phyloP scores from a whole-genome alignment of 345 rosid genomes.

The Noccaea caerulescens region DNA sequence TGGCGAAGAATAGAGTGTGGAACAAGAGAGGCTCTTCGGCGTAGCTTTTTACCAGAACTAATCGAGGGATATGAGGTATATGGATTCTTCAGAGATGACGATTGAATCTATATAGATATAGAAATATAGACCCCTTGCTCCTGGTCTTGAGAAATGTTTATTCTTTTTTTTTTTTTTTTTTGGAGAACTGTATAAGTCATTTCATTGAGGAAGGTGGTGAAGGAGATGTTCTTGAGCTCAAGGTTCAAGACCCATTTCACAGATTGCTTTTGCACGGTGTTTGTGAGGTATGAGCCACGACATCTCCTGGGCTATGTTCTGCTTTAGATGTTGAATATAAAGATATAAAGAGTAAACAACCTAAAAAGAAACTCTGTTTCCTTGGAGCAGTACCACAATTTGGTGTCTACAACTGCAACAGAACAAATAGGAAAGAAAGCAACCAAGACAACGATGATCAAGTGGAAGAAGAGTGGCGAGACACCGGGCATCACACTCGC shows the following conservation, averaged over 20 bases:
- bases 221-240: conserved; percentile 63
- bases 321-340: conserved; percentile 5
- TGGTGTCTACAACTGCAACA: conserved; percentile 70
- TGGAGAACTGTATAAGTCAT: conserved; percentile 66
- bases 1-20: conserved; percentile 82
- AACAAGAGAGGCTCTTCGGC: conserved; percentile 90
- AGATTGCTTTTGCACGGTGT: conserved; percentile 92
- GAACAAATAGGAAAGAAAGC: conserved; percentile 50
- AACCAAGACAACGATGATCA: conserved; percentile 68
- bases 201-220: conserved; percentile 59
- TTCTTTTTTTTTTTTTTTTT: neutral
- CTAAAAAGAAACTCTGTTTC: conserved; percentile 7
- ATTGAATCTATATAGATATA: neutral
- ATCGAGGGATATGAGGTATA: conserved; percentile 81
- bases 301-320: neutral
- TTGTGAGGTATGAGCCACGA: conserved; percentile 65
- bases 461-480: conserved; percentile 60
- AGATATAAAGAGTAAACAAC: conserved; percentile 12
- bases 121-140: neutral
- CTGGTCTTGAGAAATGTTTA: neutral
- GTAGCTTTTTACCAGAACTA: conserved; percentile 82
- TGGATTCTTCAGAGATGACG: conserved; percentile 2
- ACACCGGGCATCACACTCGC: conserved; percentile 66
- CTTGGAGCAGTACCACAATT: conserved; percentile 70
- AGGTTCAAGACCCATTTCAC: conserved; percentile 89